Evolutionary conservation across 495 filamentous ascomycete species (phyloP), one percentile per base, ranked within the genome.

Genomic region (Penicillium cosmopolitanum): DNA sequence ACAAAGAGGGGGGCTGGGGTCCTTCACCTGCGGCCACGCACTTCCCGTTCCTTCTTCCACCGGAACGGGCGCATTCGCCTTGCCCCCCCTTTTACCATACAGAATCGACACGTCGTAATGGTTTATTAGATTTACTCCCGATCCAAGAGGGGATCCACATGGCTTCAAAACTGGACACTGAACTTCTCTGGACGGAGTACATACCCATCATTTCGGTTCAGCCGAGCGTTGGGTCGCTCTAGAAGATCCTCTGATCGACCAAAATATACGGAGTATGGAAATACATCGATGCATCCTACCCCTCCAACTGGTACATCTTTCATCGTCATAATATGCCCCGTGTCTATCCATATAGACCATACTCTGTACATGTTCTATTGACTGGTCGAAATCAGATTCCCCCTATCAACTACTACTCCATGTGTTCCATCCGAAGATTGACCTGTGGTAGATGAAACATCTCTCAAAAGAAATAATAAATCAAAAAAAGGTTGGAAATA

Each of bases 151-250:
- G 23, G 21, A 42, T 51, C 63, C 63, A 65, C 58, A 61, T 65
- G 63, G 63, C 48, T 57, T 35, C 47, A 40, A 28, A 56, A 42
- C 40, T 56, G 57, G 57, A 38, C 50, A 51, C 47, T 82, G 76
- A 87, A 87, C 61, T 15, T 43, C 86, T 0, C 5, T 28, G 6
- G n/a, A n/a, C n/a, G n/a, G n/a, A n/a, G n/a, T n/a, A n/a, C n/a
- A n/a, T 28, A 21, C 25, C 86, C 31, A 66, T 77, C 12, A 89
- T 83, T 36, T 60, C 54, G 62, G 57, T 46, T 52, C 62, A 34
- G 47, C 61, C 62, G 62, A 58, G 54, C 51, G 62, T 53, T 64
- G 48, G 48, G 40, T 58, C 40, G 42, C 56, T 47, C 35, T 36
- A 28, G 44, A 48, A 48, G 23, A 48, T 28, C 40, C 40, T 43